Conservation (phyloP, 2,329 filamentous ascomycete genomes). For the Ceratocystis ficicola region DNA sequence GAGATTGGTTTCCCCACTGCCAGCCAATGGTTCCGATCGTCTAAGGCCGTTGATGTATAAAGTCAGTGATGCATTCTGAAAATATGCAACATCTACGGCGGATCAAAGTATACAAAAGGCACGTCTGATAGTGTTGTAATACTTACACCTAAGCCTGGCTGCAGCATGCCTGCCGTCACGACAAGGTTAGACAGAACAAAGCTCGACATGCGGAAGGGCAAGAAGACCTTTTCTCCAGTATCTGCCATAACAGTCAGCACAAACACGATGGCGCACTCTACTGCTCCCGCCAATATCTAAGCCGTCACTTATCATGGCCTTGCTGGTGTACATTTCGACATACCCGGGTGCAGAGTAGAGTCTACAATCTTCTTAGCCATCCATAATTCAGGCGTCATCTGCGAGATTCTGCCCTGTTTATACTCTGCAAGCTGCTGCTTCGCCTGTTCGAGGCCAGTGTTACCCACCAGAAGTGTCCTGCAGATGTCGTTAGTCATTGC, state of each 20-base stretch:
- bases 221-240: conserved; percentile 78
- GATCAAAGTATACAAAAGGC: background rate
- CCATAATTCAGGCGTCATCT: conserved; percentile 89
- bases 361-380: conserved; percentile 93
- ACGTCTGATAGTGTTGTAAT: conserved; percentile 2
- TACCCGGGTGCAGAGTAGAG: conserved; percentile 90
- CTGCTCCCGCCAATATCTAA: background rate
- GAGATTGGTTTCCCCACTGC: conserved; percentile 93
- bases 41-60: conserved; percentile 29
- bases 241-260: conserved; percentile 41
- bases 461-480: conserved; percentile 77
- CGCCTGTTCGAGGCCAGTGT: conserved; percentile 67
- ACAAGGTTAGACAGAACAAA: conserved; percentile 89
- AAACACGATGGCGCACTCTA: too few relatives aligned
- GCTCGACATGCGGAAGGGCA: conserved; percentile 95
- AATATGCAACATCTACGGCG: background rate
- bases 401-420: conserved; percentile 65
- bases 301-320: background rate
- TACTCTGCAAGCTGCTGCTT: conserved; percentile 73
- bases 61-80: conserved; percentile 18
- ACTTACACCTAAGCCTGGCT: conserved; percentile 63
- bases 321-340: conserved; percentile 24
- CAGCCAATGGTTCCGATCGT: conserved; percentile 78
- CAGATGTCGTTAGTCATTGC: background rate
- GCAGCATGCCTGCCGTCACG: conserved; percentile 94